Base-by-base conservation (phyloP, 331 rosid genomes). In the Saraca asoca region DNA sequence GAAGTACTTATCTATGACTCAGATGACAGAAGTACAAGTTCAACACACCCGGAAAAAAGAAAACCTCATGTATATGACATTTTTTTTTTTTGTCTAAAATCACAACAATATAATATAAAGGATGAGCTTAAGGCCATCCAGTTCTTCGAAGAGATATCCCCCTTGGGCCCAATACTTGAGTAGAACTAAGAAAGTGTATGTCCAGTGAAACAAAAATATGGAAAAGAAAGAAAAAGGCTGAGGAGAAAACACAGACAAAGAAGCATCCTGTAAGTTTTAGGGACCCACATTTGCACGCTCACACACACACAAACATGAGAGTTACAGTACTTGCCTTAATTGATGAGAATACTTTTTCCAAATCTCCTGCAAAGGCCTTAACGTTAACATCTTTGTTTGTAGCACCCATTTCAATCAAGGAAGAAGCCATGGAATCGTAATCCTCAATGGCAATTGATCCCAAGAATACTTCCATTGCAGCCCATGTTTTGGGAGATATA, bases 321-420 rank as follows among this genome's bases (percentile, higher is more conserved):
- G 68, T 42, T 63, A 52, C 44, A 15, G 63, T 37, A 66, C 90
- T 87, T 81, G 65, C 98, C 96, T 93, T 83, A 60, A 93, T 80
- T 59, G 95, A 78, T 42, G 95, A 90, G 80, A 93, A 90, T 70
- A 93, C 86, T 69, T 88, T 88, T 70, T 79, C 87, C 81, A 93
- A 80, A 82, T 90, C 97, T 45, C 79, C 66, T 62, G 97, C 87
- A 76, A 94, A 88, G 72, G 96, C 92, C 70, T 64, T 78, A 52
- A 82, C 59, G 72, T 94, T 78, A 51, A 94, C 81, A 76, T 88
- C 81, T 62, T 81, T 80, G 78, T 69, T 58, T 68, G 98, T 88
- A 61, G 98, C 96, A 71, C 95, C 98, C 97, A 94, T 90, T 88
- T 90, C 85, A 82, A 88, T 90, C 84, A 94, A 85, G 51, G 99